Evolutionary conservation across 495 filamentous ascomycete species (phyloP).

Genomic region (Parmelia sp.): DNA sequence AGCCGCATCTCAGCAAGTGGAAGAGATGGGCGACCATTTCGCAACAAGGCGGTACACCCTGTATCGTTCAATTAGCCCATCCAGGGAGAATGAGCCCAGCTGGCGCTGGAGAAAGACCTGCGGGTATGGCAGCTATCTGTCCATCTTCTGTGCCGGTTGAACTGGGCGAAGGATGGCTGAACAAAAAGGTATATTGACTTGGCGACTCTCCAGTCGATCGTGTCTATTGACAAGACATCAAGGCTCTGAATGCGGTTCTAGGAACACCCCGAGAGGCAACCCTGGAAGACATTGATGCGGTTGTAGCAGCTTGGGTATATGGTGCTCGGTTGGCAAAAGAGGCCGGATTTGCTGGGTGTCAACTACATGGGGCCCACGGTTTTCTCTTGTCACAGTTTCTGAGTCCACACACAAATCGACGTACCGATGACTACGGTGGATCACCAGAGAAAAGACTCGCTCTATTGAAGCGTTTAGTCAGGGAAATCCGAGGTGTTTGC

Average conservation of each 20-base stretch:
- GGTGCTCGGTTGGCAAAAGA: slow-evolving; percentile 54
- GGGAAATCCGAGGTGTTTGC: slow-evolving; percentile 22
- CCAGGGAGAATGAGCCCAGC: slow-evolving; percentile 25
- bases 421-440: slow-evolving; percentile 47
- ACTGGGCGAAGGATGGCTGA: slow-evolving; percentile 27
- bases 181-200: slow-evolving; percentile 18
- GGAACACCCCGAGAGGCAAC: slow-evolving; percentile 41
- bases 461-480: slow-evolving; percentile 25
- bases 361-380: slow-evolving; percentile 56
- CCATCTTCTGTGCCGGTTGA: slow-evolving; percentile 24
- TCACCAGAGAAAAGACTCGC: slow-evolving; percentile 39
- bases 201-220: background rate
- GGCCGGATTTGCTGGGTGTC: slow-evolving; percentile 61
- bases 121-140: slow-evolving; percentile 23
- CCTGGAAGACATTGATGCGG: slow-evolving; percentile 52
- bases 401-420: slow-evolving; percentile 39
- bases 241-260: slow-evolving; percentile 22
- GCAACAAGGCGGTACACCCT: slow-evolving; percentile 22
- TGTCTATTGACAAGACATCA: slow-evolving; percentile 1
- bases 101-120: slow-evolving; percentile 21
- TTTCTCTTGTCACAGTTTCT: slow-evolving; percentile 56
- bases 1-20: slow-evolving; percentile 19
- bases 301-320: slow-evolving; percentile 55
- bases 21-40: slow-evolving; percentile 25
- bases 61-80: slow-evolving; percentile 28